A percentile compares a stretch with the other conserved stretches of the same genome.
phyloP scores from a whole-genome alignment of 805 yeast species.

The Pichia manshurica region DNA sequence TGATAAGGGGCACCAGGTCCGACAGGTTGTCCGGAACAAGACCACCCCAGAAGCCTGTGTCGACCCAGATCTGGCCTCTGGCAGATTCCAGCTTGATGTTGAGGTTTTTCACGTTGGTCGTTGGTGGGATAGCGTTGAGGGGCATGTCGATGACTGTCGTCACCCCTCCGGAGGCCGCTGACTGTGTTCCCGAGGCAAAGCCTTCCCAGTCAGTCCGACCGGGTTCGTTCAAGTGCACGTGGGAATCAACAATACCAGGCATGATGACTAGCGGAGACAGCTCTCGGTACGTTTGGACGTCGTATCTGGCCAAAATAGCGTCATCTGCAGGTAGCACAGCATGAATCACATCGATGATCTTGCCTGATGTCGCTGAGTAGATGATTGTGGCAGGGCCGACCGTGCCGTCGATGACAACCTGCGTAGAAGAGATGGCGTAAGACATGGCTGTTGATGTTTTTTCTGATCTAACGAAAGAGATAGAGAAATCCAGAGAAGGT shows the following conservation, averaged over 20 bases:
- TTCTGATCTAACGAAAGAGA: background rate
- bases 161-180: conserved; percentile 95
- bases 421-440: conserved; percentile 55
- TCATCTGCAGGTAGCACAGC: conserved; percentile 36
- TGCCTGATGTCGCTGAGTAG: conserved; percentile 51
- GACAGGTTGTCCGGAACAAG: conserved; percentile 71
- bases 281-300: conserved; percentile 41
- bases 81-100: conserved; percentile 75
- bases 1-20: conserved; percentile 67
- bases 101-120: conserved; percentile 76
- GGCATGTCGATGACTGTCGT: conserved; percentile 97
- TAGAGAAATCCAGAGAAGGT: no score
- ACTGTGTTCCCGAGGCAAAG: conserved; percentile 90
- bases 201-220: conserved; percentile 99
- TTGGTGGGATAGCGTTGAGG: conserved; percentile 90
- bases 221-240: conserved; percentile 92
- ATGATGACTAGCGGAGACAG: conserved; percentile 61
- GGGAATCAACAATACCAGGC: conserved; percentile 92
- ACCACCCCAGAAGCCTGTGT: conserved; percentile 96
- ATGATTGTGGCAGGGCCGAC: conserved; percentile 59
- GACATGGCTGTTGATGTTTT: conserved; percentile 32
- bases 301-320: conserved; percentile 36
- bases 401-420: conserved; percentile 45
- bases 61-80: conserved; percentile 79
- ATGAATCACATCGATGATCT: conserved; percentile 48